phyloP scores from a whole-genome alignment of 2,329 filamentous ascomycete species.

The Nectriaceae sp. region DNA sequence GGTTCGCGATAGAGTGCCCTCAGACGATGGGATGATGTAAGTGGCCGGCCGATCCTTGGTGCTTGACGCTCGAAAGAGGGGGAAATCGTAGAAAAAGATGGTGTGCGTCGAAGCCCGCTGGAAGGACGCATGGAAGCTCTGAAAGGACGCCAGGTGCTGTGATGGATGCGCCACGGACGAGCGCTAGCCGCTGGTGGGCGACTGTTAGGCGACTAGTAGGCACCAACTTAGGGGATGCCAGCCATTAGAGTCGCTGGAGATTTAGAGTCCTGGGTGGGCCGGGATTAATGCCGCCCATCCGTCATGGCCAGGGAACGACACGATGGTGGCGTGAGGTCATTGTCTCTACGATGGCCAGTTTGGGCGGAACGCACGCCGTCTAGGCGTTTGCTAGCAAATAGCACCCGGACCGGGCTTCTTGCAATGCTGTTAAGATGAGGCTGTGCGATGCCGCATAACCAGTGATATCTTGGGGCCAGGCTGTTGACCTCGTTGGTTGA shows the following conservation, averaged over 20 bases:
- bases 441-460: too few relatives aligned
- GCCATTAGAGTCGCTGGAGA: background rate
- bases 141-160: conserved; percentile 9
- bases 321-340: conserved; percentile 25
- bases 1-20: too few relatives aligned
- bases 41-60: conserved; percentile 24
- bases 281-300: conserved; percentile 17
- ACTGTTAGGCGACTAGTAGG: background rate
- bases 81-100: conserved; percentile 3
- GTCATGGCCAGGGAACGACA: conserved; percentile 8
- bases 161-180: conserved; percentile 15
- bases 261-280: conserved; percentile 3
- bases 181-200: conserved; percentile 4
- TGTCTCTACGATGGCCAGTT: conserved; percentile 13
- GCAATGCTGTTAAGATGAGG: background rate
- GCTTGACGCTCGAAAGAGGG: conserved; percentile 4
- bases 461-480: background rate
- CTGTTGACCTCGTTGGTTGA: too few relatives aligned
- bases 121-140: conserved; percentile 32
- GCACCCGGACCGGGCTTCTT: background rate
- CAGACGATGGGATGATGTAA: conserved; percentile 33
- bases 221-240: background rate
- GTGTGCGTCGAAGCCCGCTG: conserved; percentile 21
- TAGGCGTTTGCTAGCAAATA: background rate
- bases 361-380: conserved; percentile 7